Conservation (phyloP, 2,329 filamentous ascomycete genomes). For the Lanzia echinophila region DNA sequence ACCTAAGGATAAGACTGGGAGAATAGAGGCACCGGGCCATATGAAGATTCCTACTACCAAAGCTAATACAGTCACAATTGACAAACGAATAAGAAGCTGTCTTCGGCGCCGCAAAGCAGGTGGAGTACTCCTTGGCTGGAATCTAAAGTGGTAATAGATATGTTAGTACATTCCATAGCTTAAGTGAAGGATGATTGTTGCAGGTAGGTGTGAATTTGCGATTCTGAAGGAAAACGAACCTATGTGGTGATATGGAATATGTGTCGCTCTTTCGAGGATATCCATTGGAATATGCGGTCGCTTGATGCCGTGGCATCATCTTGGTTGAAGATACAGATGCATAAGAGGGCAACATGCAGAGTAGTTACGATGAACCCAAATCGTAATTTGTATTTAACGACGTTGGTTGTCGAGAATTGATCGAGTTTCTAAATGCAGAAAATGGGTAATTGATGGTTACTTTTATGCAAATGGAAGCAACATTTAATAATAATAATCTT, state of each 20-base stretch:
- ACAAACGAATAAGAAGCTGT: constrained; percentile 64
- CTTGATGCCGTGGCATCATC: constrained; percentile 82
- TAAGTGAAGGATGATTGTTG: not conserved
- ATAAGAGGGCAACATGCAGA: constrained; percentile 55
- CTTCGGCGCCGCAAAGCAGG: constrained; percentile 64
- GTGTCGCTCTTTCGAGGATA: constrained; percentile 65
- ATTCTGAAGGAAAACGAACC: constrained; percentile 46
- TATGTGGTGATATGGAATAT: constrained; percentile 84
- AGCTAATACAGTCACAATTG: constrained; percentile 49
- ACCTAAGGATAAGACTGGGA: constrained; percentile 60
- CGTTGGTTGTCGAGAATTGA: constrained; percentile 3
- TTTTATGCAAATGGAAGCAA: not conserved
- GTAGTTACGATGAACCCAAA: constrained; percentile 5
- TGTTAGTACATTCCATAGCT: constrained; percentile 1
- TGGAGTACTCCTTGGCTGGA: constrained; percentile 74
- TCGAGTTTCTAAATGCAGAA: no score
- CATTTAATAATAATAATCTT: not conserved
- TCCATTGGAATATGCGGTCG: constrained; percentile 72
- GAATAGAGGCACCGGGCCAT: constrained; percentile 59
- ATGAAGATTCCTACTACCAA: constrained; percentile 68
- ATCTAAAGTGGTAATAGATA: constrained; percentile 45
- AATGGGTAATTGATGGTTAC: not conserved
- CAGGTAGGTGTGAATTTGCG: not conserved
- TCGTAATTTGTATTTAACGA: constrained; percentile 1
- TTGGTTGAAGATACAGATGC: constrained; percentile 37